Percentiles rank a stretch among this genome's conserved stretches.
phyloP scores from a whole-genome alignment of 495 filamentous ascomycete species.

The Trichoderma parareesei region DNA sequence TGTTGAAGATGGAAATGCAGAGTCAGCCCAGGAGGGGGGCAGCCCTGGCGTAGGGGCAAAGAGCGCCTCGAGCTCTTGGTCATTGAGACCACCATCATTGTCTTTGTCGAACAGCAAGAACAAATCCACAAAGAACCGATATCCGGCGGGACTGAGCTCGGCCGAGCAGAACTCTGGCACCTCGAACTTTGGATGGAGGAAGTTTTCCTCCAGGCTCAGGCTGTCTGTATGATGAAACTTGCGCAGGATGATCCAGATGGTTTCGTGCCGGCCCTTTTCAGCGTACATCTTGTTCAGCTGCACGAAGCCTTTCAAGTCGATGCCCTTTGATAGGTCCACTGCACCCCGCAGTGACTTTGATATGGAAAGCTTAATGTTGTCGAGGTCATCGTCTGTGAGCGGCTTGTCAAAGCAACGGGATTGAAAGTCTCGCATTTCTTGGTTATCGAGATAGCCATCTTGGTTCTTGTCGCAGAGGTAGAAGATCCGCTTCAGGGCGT shows the following conservation, averaged over 20 bases:
- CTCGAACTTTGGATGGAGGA: slow-evolving; percentile 90
- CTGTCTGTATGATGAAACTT: slow-evolving; percentile 96
- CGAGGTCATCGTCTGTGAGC: slow-evolving; percentile 66
- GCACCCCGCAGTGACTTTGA: slow-evolving; percentile 51
- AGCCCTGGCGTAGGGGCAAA: slow-evolving; percentile 92
- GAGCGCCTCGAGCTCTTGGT: slow-evolving; percentile 70
- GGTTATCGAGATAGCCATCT: slow-evolving; percentile 86
- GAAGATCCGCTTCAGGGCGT: slow-evolving; percentile 82
- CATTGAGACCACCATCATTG: slow-evolving; percentile 89
- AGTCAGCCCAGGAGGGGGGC: slow-evolving; percentile 76
- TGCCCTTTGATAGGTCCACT: slow-evolving; percentile 56
- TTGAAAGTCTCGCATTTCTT: slow-evolving; percentile 87
- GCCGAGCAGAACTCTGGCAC: slow-evolving; percentile 86
- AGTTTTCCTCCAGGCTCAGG: slow-evolving; percentile 77
- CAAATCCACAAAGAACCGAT: slow-evolving; percentile 94
- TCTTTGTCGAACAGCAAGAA: slow-evolving; percentile 95
- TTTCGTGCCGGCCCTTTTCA: slow-evolving; percentile 96
- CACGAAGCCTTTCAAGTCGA: slow-evolving; percentile 75
- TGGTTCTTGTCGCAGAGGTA: slow-evolving; percentile 95
- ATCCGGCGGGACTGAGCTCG: slow-evolving; percentile 88
- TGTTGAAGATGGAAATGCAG: slow-evolving; percentile 82
- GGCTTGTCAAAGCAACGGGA: slow-evolving; percentile 83
- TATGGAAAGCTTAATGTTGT: slow-evolving; percentile 81
- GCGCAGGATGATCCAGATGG: slow-evolving; percentile 92
- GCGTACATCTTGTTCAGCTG: slow-evolving; percentile 90